Conservation (phyloP, 2,329 filamentous ascomycete species). For the Pyrenophora teres region DNA sequence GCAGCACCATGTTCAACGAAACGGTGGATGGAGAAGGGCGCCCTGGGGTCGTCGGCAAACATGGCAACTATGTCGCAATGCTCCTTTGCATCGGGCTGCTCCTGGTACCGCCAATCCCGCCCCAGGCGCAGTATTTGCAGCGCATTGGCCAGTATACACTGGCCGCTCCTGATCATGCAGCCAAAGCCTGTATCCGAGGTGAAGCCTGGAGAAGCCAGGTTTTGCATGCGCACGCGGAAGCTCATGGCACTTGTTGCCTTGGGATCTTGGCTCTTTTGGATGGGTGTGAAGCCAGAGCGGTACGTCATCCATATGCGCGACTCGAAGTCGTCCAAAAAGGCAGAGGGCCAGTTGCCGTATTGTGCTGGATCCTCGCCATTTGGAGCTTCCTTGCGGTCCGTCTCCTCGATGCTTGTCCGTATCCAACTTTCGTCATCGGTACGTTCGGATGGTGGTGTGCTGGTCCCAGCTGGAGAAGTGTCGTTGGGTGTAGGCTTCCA, state of each 20-base stretch:
- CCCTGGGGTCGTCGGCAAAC: slow-evolving; percentile 84
- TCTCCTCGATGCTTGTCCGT: slow-evolving; percentile 69
- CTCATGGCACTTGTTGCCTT: slow-evolving; percentile 74
- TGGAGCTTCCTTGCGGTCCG: slow-evolving; percentile 64
- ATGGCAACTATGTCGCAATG: slow-evolving; percentile 75
- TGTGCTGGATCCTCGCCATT: slow-evolving; percentile 44
- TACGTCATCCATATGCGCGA: slow-evolving; percentile 97
- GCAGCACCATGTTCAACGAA: slow-evolving; percentile 88
- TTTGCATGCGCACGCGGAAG: slow-evolving; percentile 81
- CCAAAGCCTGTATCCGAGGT: slow-evolving; percentile 96
- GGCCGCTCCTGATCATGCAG: slow-evolving; percentile 97
- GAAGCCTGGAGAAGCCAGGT: slow-evolving; percentile 81
- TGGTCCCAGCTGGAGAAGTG: slow-evolving; percentile 23
- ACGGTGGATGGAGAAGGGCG: slow-evolving; percentile 91
- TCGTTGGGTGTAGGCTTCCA: slow-evolving; percentile 28
- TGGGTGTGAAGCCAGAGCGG: slow-evolving; percentile 80
- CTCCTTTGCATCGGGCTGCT: slow-evolving; percentile 53
- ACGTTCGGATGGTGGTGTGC: slow-evolving; percentile 31
- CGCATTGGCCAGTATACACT: slow-evolving; percentile 88
- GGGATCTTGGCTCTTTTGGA: slow-evolving; percentile 77
- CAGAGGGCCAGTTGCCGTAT: slow-evolving; percentile 73
- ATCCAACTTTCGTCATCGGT: slow-evolving; percentile 59
- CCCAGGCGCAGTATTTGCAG: slow-evolving; percentile 74
- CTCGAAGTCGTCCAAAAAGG: slow-evolving; percentile 91
- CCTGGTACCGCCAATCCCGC: slow-evolving; percentile 79